A percentile compares a stretch with the other conserved stretches of the same genome.
These are phyloP conservation scores for Coemansia sp. DNA, from an alignment of 192 early-diverging fungal species.

Conservation along the genomic window DNA sequence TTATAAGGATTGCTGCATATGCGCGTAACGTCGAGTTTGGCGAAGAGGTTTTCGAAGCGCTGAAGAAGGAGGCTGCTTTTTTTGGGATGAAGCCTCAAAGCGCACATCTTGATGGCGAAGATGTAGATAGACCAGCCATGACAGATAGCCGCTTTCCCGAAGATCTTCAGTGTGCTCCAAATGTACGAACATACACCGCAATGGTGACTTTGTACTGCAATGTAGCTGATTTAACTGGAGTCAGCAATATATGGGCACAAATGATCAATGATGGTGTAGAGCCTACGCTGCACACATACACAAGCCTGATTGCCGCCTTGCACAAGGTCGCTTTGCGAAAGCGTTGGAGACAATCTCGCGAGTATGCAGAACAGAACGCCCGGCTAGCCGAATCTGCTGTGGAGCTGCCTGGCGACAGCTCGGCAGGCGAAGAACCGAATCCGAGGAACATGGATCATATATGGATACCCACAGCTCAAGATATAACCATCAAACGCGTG, in stretches of 20 bases:
- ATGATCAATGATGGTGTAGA: slow-evolving; percentile 35
- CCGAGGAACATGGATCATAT: neutral
- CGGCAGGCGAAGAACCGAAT: no score
- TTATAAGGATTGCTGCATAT: slow-evolving; percentile 36
- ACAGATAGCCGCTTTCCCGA: slow-evolving; percentile 9
- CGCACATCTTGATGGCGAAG: slow-evolving; percentile 1
- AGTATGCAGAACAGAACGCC: slow-evolving; percentile 3
- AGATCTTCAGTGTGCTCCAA: slow-evolving; percentile 42
- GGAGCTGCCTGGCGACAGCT: no score
- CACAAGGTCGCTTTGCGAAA: slow-evolving; percentile 40
- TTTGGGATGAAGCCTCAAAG: slow-evolving; percentile 15
- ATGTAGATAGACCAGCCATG: neutral
- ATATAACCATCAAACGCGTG: slow-evolving; percentile 23
- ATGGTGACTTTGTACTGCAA: slow-evolving; percentile 44
- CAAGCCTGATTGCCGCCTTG: slow-evolving; percentile 32
- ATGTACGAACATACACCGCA: slow-evolving; percentile 44
- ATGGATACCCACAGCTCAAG: slow-evolving; percentile 26
- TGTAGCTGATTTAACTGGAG: slow-evolving; percentile 20
- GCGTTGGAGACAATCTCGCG: slow-evolving; percentile 24
- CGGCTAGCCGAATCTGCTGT: neutral
- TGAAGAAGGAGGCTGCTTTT: slow-evolving; percentile 18
- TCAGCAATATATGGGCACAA: slow-evolving; percentile 25
- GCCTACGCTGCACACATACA: slow-evolving; percentile 43
- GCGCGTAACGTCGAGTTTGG: slow-evolving; percentile 43
- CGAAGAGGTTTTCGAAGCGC: slow-evolving; percentile 35